These are phyloP conservation scores for Fusarium euwallaceae DNA, from an alignment of 2,329 filamentous ascomycete species.

Conservation along the genomic window DNA sequence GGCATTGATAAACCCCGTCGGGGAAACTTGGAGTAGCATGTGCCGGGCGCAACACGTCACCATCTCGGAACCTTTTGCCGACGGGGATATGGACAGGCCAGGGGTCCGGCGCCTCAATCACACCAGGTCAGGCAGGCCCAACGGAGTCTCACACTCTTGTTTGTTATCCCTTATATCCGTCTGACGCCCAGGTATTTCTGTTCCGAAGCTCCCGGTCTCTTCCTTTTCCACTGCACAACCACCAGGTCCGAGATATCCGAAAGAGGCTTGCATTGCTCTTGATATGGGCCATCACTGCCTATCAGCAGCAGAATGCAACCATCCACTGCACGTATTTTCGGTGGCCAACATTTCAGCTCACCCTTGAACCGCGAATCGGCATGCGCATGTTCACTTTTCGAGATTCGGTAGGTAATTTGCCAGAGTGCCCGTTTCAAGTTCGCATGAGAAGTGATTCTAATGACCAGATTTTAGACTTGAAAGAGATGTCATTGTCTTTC, in stretches of 20 bases:
- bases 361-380: slow-evolving; percentile 7
- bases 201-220: neutral
- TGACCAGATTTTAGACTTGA: slow-evolving; percentile 68
- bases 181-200: neutral
- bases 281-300: neutral
- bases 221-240: neutral
- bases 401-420: slow-evolving; percentile 62
- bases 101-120: neutral
- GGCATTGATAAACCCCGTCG: slow-evolving; percentile 3
- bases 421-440: neutral
- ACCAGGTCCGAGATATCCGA: neutral
- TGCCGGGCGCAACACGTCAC: slow-evolving; percentile 3
- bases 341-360: neutral
- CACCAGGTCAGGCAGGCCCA: neutral
- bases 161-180: neutral
- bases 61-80: slow-evolving; percentile 6
- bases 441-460: neutral
- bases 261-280: neutral
- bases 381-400: slow-evolving; percentile 53
- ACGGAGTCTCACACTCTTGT: neutral
- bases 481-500: slow-evolving; percentile 82
- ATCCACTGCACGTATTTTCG: neutral
- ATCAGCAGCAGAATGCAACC: slow-evolving; percentile 16
- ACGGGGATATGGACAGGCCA: neutral
- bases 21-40: neutral